phyloP scores from a whole-genome alignment of 192 early-diverging fungal genomes.

The Coemansia sp. region DNA sequence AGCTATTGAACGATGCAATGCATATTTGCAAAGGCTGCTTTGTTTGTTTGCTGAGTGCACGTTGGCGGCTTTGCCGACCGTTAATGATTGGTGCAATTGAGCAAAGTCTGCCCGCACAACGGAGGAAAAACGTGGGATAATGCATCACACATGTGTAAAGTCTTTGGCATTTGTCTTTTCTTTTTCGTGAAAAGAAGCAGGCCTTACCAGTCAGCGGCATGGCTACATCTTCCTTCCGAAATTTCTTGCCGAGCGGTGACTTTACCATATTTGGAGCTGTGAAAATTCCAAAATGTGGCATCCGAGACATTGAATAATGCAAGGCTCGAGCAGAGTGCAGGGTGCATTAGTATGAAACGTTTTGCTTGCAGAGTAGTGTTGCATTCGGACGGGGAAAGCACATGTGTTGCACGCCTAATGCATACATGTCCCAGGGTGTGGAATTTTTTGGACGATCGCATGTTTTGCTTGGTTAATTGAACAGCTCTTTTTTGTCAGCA shows the following conservation, averaged over 20 bases:
- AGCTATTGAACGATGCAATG: too few species aligned
- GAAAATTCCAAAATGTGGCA: neutral
- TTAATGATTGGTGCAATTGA: too few species aligned
- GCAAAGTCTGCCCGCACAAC: too few species aligned
- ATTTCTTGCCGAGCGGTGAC: neutral
- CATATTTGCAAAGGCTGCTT: too few species aligned
- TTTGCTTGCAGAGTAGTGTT: neutral
- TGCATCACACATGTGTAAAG: too few species aligned
- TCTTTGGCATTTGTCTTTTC: neutral
- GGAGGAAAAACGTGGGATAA: too few species aligned
- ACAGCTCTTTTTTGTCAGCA: neutral
- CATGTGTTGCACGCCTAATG: neutral
- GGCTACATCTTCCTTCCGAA: neutral
- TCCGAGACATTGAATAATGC: constrained; percentile 3
- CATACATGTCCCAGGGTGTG: neutral
- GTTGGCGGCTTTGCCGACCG: too few species aligned
- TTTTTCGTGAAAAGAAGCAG: neutral
- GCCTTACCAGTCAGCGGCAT: neutral
- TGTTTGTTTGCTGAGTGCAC: too few species aligned
- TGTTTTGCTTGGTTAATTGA: neutral
- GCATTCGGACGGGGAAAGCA: neutral
- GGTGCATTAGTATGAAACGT: neutral
- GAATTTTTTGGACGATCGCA: neutral
- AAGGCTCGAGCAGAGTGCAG: neutral
- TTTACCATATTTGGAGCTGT: neutral